Percentiles rank a stretch among this genome's conserved stretches.
Conservation (phyloP, 2,329 filamentous ascomycete species). For the Scytalidium lignicola region DNA sequence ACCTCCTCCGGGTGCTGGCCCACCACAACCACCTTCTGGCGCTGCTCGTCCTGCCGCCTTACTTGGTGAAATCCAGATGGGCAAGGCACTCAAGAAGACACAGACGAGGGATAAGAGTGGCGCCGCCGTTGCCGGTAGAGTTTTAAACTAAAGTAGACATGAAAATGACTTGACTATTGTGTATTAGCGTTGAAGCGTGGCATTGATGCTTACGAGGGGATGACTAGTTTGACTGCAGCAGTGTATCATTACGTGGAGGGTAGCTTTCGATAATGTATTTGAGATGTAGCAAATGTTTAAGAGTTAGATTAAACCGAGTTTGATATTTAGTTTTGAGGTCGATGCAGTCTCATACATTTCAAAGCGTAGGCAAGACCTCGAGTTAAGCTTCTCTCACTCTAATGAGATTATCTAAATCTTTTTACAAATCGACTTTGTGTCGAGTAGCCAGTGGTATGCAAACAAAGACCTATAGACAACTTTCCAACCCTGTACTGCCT, state of each 20-base stretch:
- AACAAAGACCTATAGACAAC: too few relatives aligned
- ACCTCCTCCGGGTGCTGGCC: constrained; percentile 16
- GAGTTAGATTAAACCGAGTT: too few relatives aligned
- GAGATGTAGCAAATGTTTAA: too few relatives aligned
- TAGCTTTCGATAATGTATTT: not conserved
- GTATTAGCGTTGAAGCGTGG: not conserved
- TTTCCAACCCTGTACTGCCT: too few relatives aligned
- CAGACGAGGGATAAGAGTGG: constrained; percentile 81
- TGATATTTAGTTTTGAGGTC: too few relatives aligned
- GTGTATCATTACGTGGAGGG: not conserved
- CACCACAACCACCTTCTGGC: constrained; percentile 26
- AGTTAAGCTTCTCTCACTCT: too few relatives aligned
- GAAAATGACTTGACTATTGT: not conserved
- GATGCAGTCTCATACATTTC: too few relatives aligned
- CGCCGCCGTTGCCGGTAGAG: constrained; percentile 69
- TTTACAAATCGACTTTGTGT: too few relatives aligned
- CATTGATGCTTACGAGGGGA: not conserved
- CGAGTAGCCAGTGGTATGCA: too few relatives aligned
- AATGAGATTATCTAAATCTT: too few relatives aligned
- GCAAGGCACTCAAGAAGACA: constrained; percentile 78
- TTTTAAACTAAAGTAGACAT: constrained; percentile 37
- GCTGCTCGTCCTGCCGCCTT: constrained; percentile 56
- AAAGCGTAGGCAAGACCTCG: too few relatives aligned
- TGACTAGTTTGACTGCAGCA: not conserved
- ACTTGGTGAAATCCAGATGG: constrained; percentile 77